phyloP scores from a whole-genome alignment of 1,284 basidiomycete species.

The Sporisorium scitamineum region DNA sequence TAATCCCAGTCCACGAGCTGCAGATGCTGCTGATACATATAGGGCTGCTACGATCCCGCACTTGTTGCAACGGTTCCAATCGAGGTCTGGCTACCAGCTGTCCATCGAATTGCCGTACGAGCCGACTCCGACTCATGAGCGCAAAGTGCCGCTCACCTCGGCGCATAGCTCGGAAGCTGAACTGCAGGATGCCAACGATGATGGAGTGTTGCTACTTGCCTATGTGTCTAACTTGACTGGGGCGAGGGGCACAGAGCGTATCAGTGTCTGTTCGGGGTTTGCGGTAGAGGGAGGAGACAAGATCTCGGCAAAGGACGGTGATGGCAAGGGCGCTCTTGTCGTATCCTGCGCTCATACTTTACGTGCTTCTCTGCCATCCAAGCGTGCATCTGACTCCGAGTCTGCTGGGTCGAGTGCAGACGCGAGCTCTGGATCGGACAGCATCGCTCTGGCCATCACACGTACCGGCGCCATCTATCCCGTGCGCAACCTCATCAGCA shows the following conservation, averaged over 20 bases:
- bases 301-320: conserved; percentile 51
- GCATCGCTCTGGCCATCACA: conserved; percentile 68
- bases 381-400: conserved; percentile 48
- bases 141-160: conserved; percentile 54
- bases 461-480: conserved; percentile 71
- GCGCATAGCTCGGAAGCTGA: conserved; percentile 54
- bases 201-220: conserved; percentile 75
- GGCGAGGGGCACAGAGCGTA: conserved; percentile 71
- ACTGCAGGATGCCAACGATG: conserved; percentile 61
- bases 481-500: conserved; percentile 74
- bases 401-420: not conserved
- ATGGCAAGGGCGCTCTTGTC: conserved; percentile 71
- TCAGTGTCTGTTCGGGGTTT: conserved; percentile 77
- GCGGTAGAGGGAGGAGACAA: conserved; percentile 70
- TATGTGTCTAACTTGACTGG: conserved; percentile 72
- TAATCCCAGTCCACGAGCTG: conserved; percentile 1
- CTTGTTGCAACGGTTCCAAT: conserved; percentile 37
- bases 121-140: conserved; percentile 43
- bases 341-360: conserved; percentile 78
- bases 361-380: conserved; percentile 66
- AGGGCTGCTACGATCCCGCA: conserved; percentile 27
- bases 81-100: conserved; percentile 50
- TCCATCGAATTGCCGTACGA: conserved; percentile 67
- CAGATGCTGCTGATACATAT: conserved; percentile 15
- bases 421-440: conserved; percentile 15